Base-by-base conservation (phyloP, 179 eudicot species). In the Heliamphora pulchella region DNA sequence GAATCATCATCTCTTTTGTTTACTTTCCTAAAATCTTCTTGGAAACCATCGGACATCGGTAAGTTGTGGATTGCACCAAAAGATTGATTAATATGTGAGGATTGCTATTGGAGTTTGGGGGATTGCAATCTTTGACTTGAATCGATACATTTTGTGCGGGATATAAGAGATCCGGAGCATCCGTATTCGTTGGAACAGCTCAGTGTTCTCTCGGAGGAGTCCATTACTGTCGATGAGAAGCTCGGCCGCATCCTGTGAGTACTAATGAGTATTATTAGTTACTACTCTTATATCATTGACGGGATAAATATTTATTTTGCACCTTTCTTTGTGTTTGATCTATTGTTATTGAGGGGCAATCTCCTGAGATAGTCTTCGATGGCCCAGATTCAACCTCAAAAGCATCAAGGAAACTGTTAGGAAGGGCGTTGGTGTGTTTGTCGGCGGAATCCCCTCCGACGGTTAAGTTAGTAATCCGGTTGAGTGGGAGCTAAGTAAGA, bases 101-200 rank as follows among this genome's bases (percentile, higher is more conserved):
- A 75, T 39, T 43, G 48, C 43, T 47, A 54, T 68, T 39, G n/a
- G 51, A 78, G 18, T 54, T 43, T 68, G 5, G 31, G 58, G 5
- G 11, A n/a, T 65, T 78, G 81, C 80, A 76, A 65, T 82, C 90
- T 76, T 91, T 88, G 88, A 90, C 90, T 83, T 54, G 81, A 54
- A 79, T 63, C 20, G 80, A 83, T 80, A 94, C 87, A 94, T 80
- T 87, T 84, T 86, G 91, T 94, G 79, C 88, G 93, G 86, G 98
- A 94, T 84, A 93, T 93, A 82, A 87, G 92, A 82, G 98, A 94
- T 91, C 97, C 96, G 69, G 98, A 94, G 89, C 97, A 94, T 74
- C 93, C 98, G 5, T 94, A 94, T 82, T 91, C 97, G 1, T 77
- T 94, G 87, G 98, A 94, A 84, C 94, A 93, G 87, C 91, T 94